Conservation (phyloP, 306 rosid genomes). For the Pyrus communis region DNA sequence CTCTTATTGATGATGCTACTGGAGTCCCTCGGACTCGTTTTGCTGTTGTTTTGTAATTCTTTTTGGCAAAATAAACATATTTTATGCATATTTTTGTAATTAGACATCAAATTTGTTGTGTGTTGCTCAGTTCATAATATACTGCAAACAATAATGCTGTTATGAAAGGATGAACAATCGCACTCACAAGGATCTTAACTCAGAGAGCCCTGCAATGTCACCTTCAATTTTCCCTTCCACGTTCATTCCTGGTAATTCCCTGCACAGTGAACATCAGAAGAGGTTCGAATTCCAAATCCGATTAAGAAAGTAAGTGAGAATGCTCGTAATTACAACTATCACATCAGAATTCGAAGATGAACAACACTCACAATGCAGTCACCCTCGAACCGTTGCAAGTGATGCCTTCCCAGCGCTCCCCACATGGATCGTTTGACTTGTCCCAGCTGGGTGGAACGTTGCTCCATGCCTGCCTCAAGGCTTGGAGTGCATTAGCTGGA, state of each 20-base stretch:
- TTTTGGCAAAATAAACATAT: neutral
- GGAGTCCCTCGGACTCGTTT: too few relatives aligned
- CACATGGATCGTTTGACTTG: constrained; percentile 68
- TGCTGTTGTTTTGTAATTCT: too few relatives aligned
- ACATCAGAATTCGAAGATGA: neutral
- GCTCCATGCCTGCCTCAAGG: constrained; percentile 53
- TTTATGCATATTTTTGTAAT: neutral
- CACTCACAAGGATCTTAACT: constrained; percentile 69
- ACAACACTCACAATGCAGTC: constrained; percentile 66
- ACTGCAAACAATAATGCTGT: neutral
- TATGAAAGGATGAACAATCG: neutral
- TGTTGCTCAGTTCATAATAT: neutral
- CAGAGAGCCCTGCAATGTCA: constrained; percentile 57
- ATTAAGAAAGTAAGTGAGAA: neutral
- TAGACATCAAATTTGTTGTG: neutral
- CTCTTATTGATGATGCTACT: too few relatives aligned
- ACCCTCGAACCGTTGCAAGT: constrained; percentile 67
- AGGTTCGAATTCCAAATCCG: neutral
- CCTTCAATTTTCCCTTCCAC: constrained; percentile 58
- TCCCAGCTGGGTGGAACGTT: constrained; percentile 85
- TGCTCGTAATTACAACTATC: neutral
- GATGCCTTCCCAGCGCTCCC: constrained; percentile 82
- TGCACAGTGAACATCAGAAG: constrained; percentile 14
- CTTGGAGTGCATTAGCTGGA: constrained; percentile 54
- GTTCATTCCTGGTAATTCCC: constrained; percentile 64